Base-by-base conservation (phyloP, 2,329 filamentous ascomycete genomes). In the Bipolaris gigantea region DNA sequence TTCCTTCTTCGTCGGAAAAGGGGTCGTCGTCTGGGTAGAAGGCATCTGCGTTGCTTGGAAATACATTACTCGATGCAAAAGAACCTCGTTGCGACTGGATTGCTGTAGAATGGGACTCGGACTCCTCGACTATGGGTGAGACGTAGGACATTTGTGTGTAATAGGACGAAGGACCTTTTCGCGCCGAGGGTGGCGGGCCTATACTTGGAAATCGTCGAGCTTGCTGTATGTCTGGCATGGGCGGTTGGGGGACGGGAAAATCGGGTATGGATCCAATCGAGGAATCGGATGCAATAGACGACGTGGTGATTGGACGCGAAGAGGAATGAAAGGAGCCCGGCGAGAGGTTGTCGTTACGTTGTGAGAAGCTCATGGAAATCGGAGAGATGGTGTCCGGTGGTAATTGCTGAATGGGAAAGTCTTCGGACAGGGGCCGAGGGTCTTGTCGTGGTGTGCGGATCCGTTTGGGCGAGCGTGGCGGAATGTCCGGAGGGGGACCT, bases 21-120 rank as follows among this genome's bases (percentile, higher is more conserved):
- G 67, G 55, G 8, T 61, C 67, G 18, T 71, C 72, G 38, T 77
- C 73, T 4, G 73, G 60, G 55, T 79, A 79, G 50, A 70, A 77
- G 32, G 74, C 74, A 5, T 75, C 69, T 3, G 67, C 66, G 36
- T 75, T 65, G 23, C 73, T 72, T 0, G 79, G 78, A 35, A 80
- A 79, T 0, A 77, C 78, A 55, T 77, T 80, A 57, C 78, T 81
- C 21, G 79, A 80, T 16, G 78, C 77, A 52, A 75, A 80, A 1
- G 78, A 80, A 11, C 72, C 74, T 48, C 72, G 72, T 32, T 71
- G 71, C 11, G 75, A 76, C 38, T 67, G 67, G 30, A 74, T 68
- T n/a, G 70, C 75, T 46, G 79, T 73, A 3, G 76, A 75, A 47
- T 80, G 69, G 32, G 72, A 73, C 50, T 80, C 78, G 5, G 75